These are phyloP conservation scores for Bacidia gigantensis DNA, from an alignment of 495 filamentous ascomycete genomes.

Conservation along the genomic window DNA sequence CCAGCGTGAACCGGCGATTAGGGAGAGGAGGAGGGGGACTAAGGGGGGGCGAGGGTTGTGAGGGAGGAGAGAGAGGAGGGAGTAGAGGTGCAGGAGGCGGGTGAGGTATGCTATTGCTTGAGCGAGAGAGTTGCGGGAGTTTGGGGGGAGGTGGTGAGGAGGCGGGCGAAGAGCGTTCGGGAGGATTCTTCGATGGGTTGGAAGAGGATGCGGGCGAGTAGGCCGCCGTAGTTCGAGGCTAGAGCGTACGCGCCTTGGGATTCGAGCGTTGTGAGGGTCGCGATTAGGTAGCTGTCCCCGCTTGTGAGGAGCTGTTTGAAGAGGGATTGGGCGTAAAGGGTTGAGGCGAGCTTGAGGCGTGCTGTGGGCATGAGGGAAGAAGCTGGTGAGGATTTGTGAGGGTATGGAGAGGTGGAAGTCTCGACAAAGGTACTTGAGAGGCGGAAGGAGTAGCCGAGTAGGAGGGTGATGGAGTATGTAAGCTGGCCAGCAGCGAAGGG, in stretches of 20 bases:
- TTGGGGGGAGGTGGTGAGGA: slow-evolving; percentile 28
- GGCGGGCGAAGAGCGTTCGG: slow-evolving; percentile 69
- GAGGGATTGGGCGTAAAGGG: slow-evolving; percentile 70
- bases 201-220: slow-evolving; percentile 80
- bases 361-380: slow-evolving; percentile 45
- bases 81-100: slow-evolving; percentile 45
- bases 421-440: slow-evolving; percentile 28
- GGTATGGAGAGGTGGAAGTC: slow-evolving; percentile 46
- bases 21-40: slow-evolving; percentile 52
- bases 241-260: slow-evolving; percentile 91
- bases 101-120: slow-evolving; percentile 25
- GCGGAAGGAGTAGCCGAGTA: slow-evolving; percentile 48
- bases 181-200: slow-evolving; percentile 90
- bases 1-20: slow-evolving; percentile 68
- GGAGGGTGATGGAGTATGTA: slow-evolving; percentile 54
- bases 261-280: slow-evolving; percentile 53
- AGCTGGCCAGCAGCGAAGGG: slow-evolving; percentile 84
- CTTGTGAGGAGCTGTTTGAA: slow-evolving; percentile 90
- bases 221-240: slow-evolving; percentile 85
- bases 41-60: slow-evolving; percentile 56
- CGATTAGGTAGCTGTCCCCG: slow-evolving; percentile 80
- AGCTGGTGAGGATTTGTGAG: slow-evolving; percentile 29
- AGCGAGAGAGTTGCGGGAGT: background rate
- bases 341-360: slow-evolving; percentile 53
- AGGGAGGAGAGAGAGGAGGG: slow-evolving; percentile 53